phyloP scores from a whole-genome alignment of 495 filamentous ascomycete genomes.

The Chaetomidium leptoderma region DNA sequence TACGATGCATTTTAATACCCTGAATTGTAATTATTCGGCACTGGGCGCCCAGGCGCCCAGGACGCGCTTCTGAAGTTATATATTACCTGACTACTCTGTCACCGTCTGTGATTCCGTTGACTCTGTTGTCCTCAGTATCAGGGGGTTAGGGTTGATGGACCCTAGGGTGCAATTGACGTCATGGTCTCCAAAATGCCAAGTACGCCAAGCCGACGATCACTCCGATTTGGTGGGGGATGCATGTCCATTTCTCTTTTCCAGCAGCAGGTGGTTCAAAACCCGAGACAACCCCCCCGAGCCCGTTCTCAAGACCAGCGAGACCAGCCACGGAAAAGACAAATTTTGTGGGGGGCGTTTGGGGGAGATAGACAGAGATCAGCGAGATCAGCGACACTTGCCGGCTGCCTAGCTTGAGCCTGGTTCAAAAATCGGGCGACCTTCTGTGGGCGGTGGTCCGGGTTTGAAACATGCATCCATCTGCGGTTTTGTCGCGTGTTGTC shows the following conservation, averaged over 20 bases:
- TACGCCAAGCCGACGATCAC: constrained; percentile 1
- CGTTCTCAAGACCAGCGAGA: neutral
- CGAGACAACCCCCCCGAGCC: too few species aligned
- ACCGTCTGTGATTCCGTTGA: too few species aligned
- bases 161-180: too few species aligned
- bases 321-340: neutral
- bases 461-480: neutral
- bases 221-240: neutral
- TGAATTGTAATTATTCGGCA: neutral
- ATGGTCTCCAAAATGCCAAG: too few species aligned
- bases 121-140: too few species aligned
- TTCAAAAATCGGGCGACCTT: neutral
- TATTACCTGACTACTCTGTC: too few species aligned
- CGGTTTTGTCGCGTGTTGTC: neutral
- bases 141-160: too few species aligned
- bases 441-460: neutral
- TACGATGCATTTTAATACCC: neutral
- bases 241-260: neutral
- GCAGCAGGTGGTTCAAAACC: too few species aligned
- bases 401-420: neutral
- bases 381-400: constrained; percentile 3
- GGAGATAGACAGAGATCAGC: neutral
- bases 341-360: neutral
- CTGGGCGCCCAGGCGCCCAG: too few species aligned
- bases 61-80: too few species aligned